Evolutionary conservation across 768 basidiomycete genomes (phyloP).

Genomic region (Kwoniella dendrophila): DNA sequence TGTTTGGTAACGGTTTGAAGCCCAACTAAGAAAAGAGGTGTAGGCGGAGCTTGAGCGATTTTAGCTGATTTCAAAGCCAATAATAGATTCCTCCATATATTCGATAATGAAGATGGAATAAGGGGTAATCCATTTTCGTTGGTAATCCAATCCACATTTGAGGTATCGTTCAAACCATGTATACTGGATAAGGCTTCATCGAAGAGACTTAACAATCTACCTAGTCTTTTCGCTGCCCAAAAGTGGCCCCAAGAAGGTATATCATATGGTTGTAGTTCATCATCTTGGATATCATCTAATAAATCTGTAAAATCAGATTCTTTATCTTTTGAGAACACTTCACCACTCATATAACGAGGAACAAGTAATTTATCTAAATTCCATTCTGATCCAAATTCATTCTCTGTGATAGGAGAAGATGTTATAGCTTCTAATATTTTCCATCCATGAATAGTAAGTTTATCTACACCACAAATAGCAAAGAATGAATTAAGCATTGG

Average conservation of each 20-base stretch:
- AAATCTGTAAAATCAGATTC: constrained; percentile 26
- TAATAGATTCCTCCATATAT: constrained; percentile 39
- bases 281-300: constrained; percentile 26
- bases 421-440: constrained; percentile 46
- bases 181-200: constrained; percentile 34
- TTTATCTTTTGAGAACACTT: constrained; percentile 32
- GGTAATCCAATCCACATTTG: constrained; percentile 19
- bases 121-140: constrained; percentile 7
- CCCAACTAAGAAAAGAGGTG: constrained; percentile 24
- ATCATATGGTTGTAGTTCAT: constrained; percentile 31
- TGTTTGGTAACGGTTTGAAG: constrained; percentile 31
- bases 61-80: constrained; percentile 25
- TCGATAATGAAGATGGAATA: constrained; percentile 29
- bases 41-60: constrained; percentile 5
- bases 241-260: constrained; percentile 44
- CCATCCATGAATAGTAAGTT: constrained; percentile 44
- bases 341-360: constrained; percentile 38
- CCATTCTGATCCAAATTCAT: constrained; percentile 15
- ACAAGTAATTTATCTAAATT: constrained; percentile 40
- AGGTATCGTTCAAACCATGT: constrained; percentile 24
- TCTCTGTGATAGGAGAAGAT: background rate
- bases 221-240: constrained; percentile 35
- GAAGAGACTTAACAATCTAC: constrained; percentile 31
- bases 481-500: constrained; percentile 65
- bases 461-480: constrained; percentile 37